Base-by-base conservation (phyloP, 2,329 filamentous ascomycete species). In the Pestalotiopsis sp. region DNA sequence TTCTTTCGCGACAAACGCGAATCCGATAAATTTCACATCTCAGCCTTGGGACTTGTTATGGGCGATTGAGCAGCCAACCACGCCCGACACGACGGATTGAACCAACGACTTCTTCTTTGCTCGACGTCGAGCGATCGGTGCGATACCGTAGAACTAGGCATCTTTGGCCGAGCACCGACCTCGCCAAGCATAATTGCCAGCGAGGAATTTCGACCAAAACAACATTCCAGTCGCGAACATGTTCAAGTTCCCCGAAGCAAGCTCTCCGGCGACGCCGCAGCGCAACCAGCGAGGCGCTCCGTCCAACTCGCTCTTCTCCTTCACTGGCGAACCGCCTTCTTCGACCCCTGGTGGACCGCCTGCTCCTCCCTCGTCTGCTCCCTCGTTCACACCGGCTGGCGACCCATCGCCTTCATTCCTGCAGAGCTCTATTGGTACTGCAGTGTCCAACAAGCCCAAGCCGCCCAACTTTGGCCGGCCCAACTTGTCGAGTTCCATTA, bases 341-440 rank as follows among this genome's bases (percentile, higher is more conserved):
- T 88, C 85, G 2, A 89, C 87, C 2, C 86, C 87, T 4, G 84
- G 83, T 20, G 86, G 83, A 0, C 83, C 83, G 36, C 85, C 86
- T 11, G 84, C 76, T 61, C 72, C 84, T 0, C 66, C 66, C 20
- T 86, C 87, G 36, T 85, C 86, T 7, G 82, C 83, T 9, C 83
- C 83, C 4, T 87, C 86, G 58, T 89, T 88, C 77, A 88, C 87
- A 1, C 86, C 87, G 1, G 81, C 83, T 17, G 88, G 88, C 68
- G 86, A 86, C 17, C 87, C 87, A 0, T 86, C 87, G 25, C 85
- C 83, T 38, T 85, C 85, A 13, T 88, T 83, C 73, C 77, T 89
- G 49, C 84, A 86, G 68, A 88, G 86, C 78, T 88, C 87, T 49
- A 82, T 88, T 79, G 82, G 81, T 62, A 82, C 79, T 58, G 79